Conservation (phyloP, 305 asterid genomes). For the Plantago rigida region DNA sequence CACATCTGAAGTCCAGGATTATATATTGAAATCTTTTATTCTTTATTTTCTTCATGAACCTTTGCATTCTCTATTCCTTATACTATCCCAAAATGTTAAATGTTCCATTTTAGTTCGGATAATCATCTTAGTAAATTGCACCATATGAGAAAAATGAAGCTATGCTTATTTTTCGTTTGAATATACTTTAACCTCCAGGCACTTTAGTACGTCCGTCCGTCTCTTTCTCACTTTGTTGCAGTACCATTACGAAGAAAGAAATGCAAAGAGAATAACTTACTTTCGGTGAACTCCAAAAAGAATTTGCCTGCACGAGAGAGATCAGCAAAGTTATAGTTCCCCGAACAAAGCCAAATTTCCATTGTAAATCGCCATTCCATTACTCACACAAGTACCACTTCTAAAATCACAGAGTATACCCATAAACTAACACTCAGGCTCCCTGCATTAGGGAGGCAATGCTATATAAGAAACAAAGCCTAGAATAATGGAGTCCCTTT, state of each 20-base stretch:
- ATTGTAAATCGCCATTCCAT: neutral
- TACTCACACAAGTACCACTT: neutral
- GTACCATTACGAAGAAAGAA: neutral
- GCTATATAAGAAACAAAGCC: too few relatives aligned
- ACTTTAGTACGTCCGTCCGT: neutral
- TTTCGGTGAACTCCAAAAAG: constrained; percentile 39
- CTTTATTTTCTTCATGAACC: too few relatives aligned
- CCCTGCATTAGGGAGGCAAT: too few relatives aligned
- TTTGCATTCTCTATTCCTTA: too few relatives aligned
- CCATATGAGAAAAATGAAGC: too few relatives aligned
- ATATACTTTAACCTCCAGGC: neutral
- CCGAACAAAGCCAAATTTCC: neutral
- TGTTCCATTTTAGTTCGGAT: too few relatives aligned
- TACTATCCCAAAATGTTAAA: too few relatives aligned
- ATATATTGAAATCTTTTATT: too few relatives aligned
- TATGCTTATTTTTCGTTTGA: neutral
- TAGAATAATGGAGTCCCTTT: too few relatives aligned
- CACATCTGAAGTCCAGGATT: too few relatives aligned
- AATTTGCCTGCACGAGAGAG: constrained; percentile 45
- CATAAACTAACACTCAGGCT: neutral
- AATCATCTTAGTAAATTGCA: too few relatives aligned
- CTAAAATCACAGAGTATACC: neutral
- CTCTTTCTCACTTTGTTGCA: neutral
- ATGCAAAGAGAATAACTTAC: constrained; percentile 31
- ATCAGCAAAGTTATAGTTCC: neutral